Percentiles rank a stretch among this genome's conserved stretches.
Evolutionary conservation across 352 stramenopile species (phyloP).

Genomic region (Thraustochytrium striatum): DNA sequence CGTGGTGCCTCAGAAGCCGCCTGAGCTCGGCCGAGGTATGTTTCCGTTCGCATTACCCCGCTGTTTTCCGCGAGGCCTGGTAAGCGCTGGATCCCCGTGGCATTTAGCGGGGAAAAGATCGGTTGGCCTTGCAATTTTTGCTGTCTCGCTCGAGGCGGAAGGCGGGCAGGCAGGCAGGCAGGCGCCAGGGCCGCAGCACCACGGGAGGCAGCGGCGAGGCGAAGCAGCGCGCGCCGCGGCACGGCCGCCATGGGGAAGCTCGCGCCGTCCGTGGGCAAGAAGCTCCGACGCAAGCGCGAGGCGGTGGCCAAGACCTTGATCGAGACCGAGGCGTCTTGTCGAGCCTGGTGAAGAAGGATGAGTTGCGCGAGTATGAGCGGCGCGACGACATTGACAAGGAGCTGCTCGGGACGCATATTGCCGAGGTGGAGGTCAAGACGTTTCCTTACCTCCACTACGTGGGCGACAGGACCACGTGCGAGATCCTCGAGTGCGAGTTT

Average conservation of each 20-base stretch:
- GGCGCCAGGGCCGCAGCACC: too few species aligned
- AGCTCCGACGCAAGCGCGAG: background rate
- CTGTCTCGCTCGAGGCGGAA: too few species aligned
- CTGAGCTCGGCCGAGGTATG: too few species aligned
- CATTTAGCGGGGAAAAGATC: too few species aligned
- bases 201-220: too few species aligned
- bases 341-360: background rate
- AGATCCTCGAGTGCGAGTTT: slow-evolving; percentile 24
- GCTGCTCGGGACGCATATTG: background rate
- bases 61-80: too few species aligned
- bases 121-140: too few species aligned
- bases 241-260: background rate
- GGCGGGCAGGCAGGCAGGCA: background rate
- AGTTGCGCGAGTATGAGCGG: background rate
- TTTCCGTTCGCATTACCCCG: too few species aligned
- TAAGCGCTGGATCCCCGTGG: too few species aligned
- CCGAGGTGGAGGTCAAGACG: background rate
- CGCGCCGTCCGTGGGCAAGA: background rate
- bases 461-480: background rate
- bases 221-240: background rate
- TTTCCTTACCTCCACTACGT: background rate
- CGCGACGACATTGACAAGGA: background rate
- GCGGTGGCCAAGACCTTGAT: background rate
- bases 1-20: too few species aligned
- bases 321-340: background rate